These are phyloP conservation scores for Tetrapisispora arboricola DNA, from an alignment of 805 yeast species.

Conservation along the genomic window DNA sequence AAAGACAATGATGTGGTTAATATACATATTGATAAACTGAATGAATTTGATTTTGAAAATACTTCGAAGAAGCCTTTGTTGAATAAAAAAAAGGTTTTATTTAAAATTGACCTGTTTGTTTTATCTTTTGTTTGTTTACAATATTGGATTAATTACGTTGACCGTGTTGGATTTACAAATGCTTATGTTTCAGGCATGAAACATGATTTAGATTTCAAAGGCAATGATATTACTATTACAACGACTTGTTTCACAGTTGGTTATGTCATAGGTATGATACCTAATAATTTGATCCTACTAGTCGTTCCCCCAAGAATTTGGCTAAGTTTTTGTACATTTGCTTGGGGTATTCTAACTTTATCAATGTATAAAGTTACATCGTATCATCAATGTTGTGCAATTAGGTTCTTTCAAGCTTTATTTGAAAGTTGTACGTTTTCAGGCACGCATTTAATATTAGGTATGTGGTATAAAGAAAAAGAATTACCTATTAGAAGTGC, in stretches of 20 bases:
- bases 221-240: conserved; percentile 41
- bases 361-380: conserved; percentile 39
- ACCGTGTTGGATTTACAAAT: conserved; percentile 43
- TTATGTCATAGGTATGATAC: conserved; percentile 50
- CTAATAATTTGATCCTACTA: conserved; percentile 45
- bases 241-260: conserved; percentile 53
- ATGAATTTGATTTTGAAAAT: neutral
- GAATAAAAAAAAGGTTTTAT: conserved; percentile 12
- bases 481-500: conserved; percentile 45
- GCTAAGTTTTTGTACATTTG: conserved; percentile 42
- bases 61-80: conserved; percentile 1
- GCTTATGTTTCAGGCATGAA: conserved; percentile 65
- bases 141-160: conserved; percentile 43
- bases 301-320: conserved; percentile 47
- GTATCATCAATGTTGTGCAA: conserved; percentile 41
- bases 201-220: conserved; percentile 40
- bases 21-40: neutral
- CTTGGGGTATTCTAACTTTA: conserved; percentile 49
- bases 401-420: conserved; percentile 51
- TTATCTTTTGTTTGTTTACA: conserved; percentile 28
- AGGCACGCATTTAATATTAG: conserved; percentile 46
- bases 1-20: neutral
- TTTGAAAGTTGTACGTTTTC: conserved; percentile 50
- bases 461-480: conserved; percentile 41
- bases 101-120: conserved; percentile 27